Evolutionary conservation across 805 yeast species (phyloP).

Genomic region (Saturnispora mendoncae): DNA sequence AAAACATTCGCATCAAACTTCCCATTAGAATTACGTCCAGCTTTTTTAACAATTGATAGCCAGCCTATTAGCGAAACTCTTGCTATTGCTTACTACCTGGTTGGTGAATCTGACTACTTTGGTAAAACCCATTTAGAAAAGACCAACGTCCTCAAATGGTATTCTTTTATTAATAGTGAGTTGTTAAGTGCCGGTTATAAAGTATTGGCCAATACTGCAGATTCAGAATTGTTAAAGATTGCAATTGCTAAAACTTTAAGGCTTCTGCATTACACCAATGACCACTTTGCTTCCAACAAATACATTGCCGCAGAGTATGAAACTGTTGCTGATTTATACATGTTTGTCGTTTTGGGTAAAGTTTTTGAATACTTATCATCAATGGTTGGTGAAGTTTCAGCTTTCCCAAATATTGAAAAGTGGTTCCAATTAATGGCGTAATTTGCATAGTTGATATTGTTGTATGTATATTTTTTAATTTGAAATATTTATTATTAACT

Average conservation of each 20-base stretch:
- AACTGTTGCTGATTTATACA: conserved; percentile 6
- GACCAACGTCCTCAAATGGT: conserved; percentile 63
- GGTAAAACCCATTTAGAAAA: conserved; percentile 58
- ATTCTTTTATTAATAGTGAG: conserved; percentile 68
- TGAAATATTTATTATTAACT: too few species aligned
- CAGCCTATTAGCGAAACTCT: conserved; percentile 55
- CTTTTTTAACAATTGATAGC: conserved; percentile 55
- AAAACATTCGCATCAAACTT: conserved; percentile 38
- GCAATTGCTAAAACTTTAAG: too few species aligned
- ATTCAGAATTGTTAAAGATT: background rate
- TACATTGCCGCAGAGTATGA: conserved; percentile 4
- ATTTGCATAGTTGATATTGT: background rate
- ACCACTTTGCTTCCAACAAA: background rate
- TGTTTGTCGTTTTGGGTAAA: background rate
- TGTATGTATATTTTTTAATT: background rate
- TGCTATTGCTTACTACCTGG: conserved; percentile 45
- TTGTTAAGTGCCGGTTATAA: too few species aligned
- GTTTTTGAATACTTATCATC: background rate
- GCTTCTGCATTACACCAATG: conserved; percentile 7
- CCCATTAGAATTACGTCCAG: conserved; percentile 57
- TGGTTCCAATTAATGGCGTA: conserved; percentile 24
- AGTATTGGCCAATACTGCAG: conserved; percentile 33
- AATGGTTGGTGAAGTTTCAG: background rate
- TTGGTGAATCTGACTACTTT: conserved; percentile 27
- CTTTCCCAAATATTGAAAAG: conserved; percentile 36